Evolutionary conservation across 2,329 filamentous ascomycete species (phyloP).

Genomic region (Claviceps sp.): DNA sequence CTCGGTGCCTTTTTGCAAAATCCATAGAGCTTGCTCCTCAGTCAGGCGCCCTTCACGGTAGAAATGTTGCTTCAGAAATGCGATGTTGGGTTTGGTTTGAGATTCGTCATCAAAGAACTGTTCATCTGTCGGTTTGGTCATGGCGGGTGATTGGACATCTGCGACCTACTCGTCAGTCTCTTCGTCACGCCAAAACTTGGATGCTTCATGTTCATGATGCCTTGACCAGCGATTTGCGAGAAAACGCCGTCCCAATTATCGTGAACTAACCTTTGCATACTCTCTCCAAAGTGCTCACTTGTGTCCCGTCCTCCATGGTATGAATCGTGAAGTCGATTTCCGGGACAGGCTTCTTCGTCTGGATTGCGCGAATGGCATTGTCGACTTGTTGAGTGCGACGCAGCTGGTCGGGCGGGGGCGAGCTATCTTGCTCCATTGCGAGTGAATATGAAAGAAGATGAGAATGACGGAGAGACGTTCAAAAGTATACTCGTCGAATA

Average conservation of each 20-base stretch:
- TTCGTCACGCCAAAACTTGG: not conserved
- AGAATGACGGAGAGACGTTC: not conserved
- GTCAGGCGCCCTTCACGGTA: slow-evolving; percentile 94
- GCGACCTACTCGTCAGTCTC: slow-evolving; percentile 9
- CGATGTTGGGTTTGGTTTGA: slow-evolving; percentile 76
- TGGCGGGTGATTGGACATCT: slow-evolving; percentile 97
- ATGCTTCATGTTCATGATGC: not conserved
- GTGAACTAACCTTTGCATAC: slow-evolving; percentile 85
- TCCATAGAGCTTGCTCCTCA: slow-evolving; percentile 94
- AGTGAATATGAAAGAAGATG: not conserved
- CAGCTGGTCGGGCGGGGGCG: slow-evolving; percentile 24
- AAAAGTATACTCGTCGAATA: not conserved
- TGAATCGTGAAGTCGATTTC: slow-evolving; percentile 99
- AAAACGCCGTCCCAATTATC: not conserved
- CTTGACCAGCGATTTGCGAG: not conserved
- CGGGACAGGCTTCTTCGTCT: slow-evolving; percentile 86
- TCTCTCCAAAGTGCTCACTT: slow-evolving; percentile 89
- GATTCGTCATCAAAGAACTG: slow-evolving; percentile 87
- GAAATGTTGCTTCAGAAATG: slow-evolving; percentile 95
- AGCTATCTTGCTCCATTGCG: slow-evolving; percentile 36
- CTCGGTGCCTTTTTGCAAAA: slow-evolving; percentile 78
- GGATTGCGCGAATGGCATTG: slow-evolving; percentile 82
- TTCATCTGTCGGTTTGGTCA: slow-evolving; percentile 81
- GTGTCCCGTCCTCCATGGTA: slow-evolving; percentile 91
- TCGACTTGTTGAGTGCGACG: slow-evolving; percentile 55